These are phyloP conservation scores for Lasiodiplodia theobromae DNA, from an alignment of 2,329 filamentous ascomycete genomes.

Conservation along the genomic window DNA sequence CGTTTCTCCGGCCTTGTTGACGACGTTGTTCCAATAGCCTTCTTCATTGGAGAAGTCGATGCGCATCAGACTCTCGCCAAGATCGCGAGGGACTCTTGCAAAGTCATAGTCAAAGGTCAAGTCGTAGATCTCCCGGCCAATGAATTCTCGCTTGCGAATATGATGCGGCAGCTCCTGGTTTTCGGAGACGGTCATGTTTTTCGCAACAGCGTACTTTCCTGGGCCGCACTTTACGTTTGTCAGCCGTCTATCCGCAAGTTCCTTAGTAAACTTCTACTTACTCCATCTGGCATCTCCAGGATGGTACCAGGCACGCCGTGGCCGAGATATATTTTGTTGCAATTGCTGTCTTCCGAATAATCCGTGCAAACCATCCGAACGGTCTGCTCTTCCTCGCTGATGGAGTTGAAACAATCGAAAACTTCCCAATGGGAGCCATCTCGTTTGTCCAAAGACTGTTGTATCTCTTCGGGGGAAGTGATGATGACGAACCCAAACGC, in stretches of 20 bases:
- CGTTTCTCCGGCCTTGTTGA: slow-evolving; percentile 32
- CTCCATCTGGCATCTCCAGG: slow-evolving; percentile 49
- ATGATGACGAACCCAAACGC: slow-evolving; percentile 28
- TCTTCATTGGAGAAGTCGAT: slow-evolving; percentile 31
- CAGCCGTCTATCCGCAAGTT: neutral
- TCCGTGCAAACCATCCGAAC: slow-evolving; percentile 50
- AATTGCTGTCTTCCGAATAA: slow-evolving; percentile 44
- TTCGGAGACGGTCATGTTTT: slow-evolving; percentile 36
- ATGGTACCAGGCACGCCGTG: slow-evolving; percentile 49
- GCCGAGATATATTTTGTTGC: slow-evolving; percentile 48
- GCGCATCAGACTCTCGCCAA: slow-evolving; percentile 32
- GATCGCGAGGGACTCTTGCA: slow-evolving; percentile 24
- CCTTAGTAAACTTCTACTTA: neutral
- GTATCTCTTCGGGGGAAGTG: slow-evolving; percentile 30
- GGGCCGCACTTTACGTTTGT: slow-evolving; percentile 43
- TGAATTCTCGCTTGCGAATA: slow-evolving; percentile 28
- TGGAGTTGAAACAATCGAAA: slow-evolving; percentile 44
- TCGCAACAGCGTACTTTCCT: slow-evolving; percentile 50
- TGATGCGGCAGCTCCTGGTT: slow-evolving; percentile 38
- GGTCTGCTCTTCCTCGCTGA: slow-evolving; percentile 43
- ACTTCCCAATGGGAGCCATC: slow-evolving; percentile 57
- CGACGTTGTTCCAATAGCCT: slow-evolving; percentile 32
- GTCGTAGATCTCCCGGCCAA: neutral
- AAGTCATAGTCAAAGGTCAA: neutral
- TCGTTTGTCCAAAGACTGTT: slow-evolving; percentile 49